These are phyloP conservation scores for Stenogyne calaminthoides DNA, from an alignment of 305 asterid genomes.

Conservation along the genomic window DNA sequence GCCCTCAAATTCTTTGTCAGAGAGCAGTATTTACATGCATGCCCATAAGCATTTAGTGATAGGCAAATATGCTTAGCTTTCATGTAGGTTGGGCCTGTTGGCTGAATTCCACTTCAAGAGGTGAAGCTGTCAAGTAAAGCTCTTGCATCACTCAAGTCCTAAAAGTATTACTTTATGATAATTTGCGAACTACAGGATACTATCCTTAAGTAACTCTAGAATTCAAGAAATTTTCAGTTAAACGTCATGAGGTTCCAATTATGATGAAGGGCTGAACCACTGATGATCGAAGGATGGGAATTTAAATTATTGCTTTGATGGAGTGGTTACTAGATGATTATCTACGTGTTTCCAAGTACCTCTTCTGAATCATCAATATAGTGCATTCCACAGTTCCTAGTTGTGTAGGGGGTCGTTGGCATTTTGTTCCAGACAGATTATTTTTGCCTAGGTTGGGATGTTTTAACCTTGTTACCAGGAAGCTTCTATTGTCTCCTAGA, in stretches of 20 bases:
- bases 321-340: not conserved
- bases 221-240: not conserved
- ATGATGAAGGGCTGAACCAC: not conserved
- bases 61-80: not conserved
- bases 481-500: not conserved
- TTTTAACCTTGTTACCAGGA: constrained; percentile 18
- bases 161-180: not conserved
- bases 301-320: not conserved
- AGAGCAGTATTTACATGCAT: not conserved
- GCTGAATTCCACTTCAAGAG: not conserved
- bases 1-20: not conserved
- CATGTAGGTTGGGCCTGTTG: not conserved
- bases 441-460: constrained; percentile 4
- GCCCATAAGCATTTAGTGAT: not conserved
- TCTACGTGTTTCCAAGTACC: not conserved
- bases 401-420: not conserved
- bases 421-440: not conserved
- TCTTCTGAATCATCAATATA: not conserved
- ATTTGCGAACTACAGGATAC: not conserved
- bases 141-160: not conserved
- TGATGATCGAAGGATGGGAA: not conserved
- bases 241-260: not conserved
- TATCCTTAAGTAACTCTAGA: not conserved
- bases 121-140: not conserved
- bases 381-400: not conserved